Conservation (phyloP, 2,329 filamentous ascomycete genomes). For the Exophiala viscosa region DNA sequence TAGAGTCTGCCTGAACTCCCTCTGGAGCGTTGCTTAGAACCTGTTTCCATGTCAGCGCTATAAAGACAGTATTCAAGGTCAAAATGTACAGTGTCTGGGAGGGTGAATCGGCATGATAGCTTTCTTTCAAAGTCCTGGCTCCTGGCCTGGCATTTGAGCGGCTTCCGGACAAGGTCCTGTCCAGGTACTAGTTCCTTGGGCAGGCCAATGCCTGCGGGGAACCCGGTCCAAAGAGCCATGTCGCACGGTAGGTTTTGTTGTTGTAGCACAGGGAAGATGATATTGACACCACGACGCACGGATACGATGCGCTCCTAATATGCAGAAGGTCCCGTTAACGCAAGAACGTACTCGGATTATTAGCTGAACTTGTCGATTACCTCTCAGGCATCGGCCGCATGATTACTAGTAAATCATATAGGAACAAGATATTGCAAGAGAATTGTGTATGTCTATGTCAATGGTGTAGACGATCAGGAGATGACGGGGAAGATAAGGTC, state of each 20-base stretch:
- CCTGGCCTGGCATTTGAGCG: constrained; percentile 21
- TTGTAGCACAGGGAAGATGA: background rate
- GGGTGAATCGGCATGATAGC: constrained; percentile 17
- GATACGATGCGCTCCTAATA: too few relatives aligned
- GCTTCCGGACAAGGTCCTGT: constrained; percentile 1
- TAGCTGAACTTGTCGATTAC: too few relatives aligned
- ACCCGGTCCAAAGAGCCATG: constrained; percentile 23
- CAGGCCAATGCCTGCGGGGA: constrained; percentile 11
- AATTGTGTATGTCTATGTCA: too few relatives aligned
- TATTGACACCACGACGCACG: too few relatives aligned
- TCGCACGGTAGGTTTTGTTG: background rate
- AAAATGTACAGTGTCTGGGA: constrained; percentile 19
- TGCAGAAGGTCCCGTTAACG: too few relatives aligned
- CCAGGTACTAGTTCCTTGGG: background rate
- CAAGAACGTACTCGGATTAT: too few relatives aligned
- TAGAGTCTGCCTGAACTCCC: constrained; percentile 1
- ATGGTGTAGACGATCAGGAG: too few relatives aligned
- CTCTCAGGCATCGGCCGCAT: too few relatives aligned
- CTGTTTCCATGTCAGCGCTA: constrained; percentile 1
- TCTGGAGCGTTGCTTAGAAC: constrained; percentile 3
- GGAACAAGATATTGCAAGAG: too few relatives aligned
- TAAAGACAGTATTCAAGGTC: background rate
- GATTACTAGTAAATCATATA: too few relatives aligned
- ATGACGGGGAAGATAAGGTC: too few relatives aligned
- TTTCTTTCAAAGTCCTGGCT: constrained; percentile 26